Evolutionary conservation across 345 rosid species (phyloP), one percentile per base, ranked within the genome.

Genomic region (Combretum micranthum): DNA sequence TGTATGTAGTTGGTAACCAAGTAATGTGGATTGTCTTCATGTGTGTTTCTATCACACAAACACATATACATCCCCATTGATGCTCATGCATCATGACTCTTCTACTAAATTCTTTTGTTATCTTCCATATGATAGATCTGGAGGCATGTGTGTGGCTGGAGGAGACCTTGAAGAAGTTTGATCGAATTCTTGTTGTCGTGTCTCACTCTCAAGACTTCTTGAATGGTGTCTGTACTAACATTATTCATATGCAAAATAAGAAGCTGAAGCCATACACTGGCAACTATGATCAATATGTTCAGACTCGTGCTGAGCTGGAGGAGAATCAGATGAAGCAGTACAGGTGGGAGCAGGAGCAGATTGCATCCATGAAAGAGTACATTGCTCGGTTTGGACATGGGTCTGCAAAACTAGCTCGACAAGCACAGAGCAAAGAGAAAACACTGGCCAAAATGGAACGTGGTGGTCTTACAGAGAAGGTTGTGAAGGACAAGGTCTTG

Each of bases 131-230:
- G 62, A 76, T 93, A 94, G 99, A 94, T 70, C 75, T 90, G 63
- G 97, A 94, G 75, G 97, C 99, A 47, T 94, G 99, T 64, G 99
- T 94, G 55, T 94, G 99, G 99, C 67, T 90, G 76, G 99, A 94
- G 70, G 97, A 90, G 73, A 85, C 70, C 21, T 68, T 90, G 83
- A 94, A 90, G 87, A 87, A 77, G 13, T 90, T 94, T 59, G 96
- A 90, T 0, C 87, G 97, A 11, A 90, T 94, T 64, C 87, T 94
- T 47, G 99, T 90, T 26, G 96, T 94, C 63, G 73, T 94, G 18
- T 94, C 99, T 2, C 99, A 94, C 68, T 94, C 99, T 0, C 99
- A 90, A 77, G 99, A 90, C 74, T 94, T 94, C 69, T 67, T 94
- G 77, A 94, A 90, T 63, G 97, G 99, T 22, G 92, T 94, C 50